These are phyloP conservation scores for Candida corydali DNA, from an alignment of 805 yeast genomes.

Conservation along the genomic window DNA sequence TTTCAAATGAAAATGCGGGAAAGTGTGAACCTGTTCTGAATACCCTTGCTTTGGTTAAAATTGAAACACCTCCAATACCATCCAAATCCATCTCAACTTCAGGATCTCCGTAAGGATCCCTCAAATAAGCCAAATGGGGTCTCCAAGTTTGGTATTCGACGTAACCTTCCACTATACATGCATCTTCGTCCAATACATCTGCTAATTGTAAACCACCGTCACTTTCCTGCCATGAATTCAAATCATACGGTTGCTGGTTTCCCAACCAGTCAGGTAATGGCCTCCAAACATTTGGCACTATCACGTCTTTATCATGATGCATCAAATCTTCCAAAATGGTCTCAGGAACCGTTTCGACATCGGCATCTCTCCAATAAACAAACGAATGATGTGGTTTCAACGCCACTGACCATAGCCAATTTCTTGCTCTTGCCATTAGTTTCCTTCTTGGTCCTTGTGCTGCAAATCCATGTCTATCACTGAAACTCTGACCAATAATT, in stretches of 20 bases:
- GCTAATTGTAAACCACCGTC: conserved; percentile 81
- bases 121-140: conserved; percentile 89
- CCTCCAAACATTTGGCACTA: conserved; percentile 93
- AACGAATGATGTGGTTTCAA: conserved; percentile 88
- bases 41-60: conserved; percentile 80
- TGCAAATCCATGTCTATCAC: conserved; percentile 91
- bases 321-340: conserved; percentile 86
- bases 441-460: conserved; percentile 96
- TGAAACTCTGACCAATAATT: conserved; percentile 85
- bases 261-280: conserved; percentile 86
- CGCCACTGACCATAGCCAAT: conserved; percentile 87
- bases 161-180: conserved; percentile 95
- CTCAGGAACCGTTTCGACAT: conserved; percentile 85
- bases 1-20: conserved; percentile 94
- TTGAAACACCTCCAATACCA: conserved; percentile 97
- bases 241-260: conserved; percentile 78
- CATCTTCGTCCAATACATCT: conserved; percentile 78
- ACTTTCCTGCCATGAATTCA: conserved; percentile 82
- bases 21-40: conserved; percentile 88
- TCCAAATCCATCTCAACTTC: conserved; percentile 90
- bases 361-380: conserved; percentile 98
- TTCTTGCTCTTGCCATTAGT: conserved; percentile 92
- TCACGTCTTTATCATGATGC: conserved; percentile 87
- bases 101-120: conserved; percentile 94
- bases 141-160: conserved; percentile 98